A percentile compares a stretch with the other conserved stretches of the same genome.
Evolutionary conservation across 179 eudicot species (phyloP).

Genomic region (Gypsophila paniculata): DNA sequence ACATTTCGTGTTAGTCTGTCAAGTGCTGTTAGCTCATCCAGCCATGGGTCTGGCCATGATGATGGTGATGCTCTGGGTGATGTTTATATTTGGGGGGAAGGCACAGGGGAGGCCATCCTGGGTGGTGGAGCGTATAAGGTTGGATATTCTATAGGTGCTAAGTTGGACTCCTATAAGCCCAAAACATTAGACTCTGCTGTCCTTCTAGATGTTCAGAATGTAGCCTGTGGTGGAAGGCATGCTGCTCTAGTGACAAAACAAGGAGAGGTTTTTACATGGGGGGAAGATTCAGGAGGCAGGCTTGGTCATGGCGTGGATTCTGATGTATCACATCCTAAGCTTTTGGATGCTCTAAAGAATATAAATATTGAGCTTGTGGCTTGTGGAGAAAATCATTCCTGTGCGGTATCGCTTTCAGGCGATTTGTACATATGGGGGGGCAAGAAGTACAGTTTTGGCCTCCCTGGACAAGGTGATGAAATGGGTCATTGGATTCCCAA

Average conservation of each 20-base stretch:
- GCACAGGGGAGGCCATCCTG: slow-evolving; percentile 44
- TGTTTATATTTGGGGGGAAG: slow-evolving; percentile 78
- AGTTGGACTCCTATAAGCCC: slow-evolving; percentile 51
- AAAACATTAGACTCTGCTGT: slow-evolving; percentile 59
- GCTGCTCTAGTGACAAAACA: slow-evolving; percentile 68
- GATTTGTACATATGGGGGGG: slow-evolving; percentile 83
- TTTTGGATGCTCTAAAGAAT: slow-evolving; percentile 51
- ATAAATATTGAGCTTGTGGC: slow-evolving; percentile 49
- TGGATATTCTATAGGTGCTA: slow-evolving; percentile 31
- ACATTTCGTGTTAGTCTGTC: slow-evolving; percentile 51
- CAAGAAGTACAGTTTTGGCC: slow-evolving; percentile 33
- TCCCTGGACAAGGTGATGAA: slow-evolving; percentile 36
- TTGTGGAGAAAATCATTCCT: slow-evolving; percentile 75
- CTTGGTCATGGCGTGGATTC: slow-evolving; percentile 62
- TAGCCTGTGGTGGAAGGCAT: slow-evolving; percentile 68
- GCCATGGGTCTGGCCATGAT: slow-evolving; percentile 56
- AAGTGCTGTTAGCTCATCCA: slow-evolving; percentile 53
- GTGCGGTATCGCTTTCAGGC: slow-evolving; percentile 64
- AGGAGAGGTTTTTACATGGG: slow-evolving; percentile 85
- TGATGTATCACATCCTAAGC: slow-evolving; percentile 54
- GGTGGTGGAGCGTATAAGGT: slow-evolving; percentile 43
- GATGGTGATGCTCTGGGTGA: slow-evolving; percentile 52
- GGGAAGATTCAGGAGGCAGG: slow-evolving; percentile 64
- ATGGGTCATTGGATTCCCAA: slow-evolving; percentile 58
- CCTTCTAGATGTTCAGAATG: slow-evolving; percentile 53